Evolutionary conservation across 2,329 filamentous ascomycete genomes (phyloP), one percentile per base, ranked within the genome.

Genomic region (Colletotrichum sp.): DNA sequence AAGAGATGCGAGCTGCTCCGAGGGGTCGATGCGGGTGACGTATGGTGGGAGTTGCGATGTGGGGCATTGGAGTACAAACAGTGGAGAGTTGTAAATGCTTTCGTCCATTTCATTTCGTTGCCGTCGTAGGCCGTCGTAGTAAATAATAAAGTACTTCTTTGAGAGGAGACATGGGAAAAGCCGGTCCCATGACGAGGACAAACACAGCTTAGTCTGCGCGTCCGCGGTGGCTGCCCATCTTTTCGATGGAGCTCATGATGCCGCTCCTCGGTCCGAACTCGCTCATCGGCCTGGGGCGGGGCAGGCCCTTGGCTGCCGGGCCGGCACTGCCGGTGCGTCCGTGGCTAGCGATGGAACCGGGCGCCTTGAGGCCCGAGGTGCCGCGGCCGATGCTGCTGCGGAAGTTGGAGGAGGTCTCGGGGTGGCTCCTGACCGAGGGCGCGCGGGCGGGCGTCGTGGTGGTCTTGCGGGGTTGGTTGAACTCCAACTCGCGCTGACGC

Each of bases 191-290:
- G 32, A n/a, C 36, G 21, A 24, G 26, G 36, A n/a, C 34, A 26
- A 21, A 32, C 62, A 2, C 44, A 30, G 28, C n/a, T 62, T 64
- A 78, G 18, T 83, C 81, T 32, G 78, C 86, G 57, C 88, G 85
- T 10, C 88, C 86, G 16, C 89, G 84, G 79, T 92, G 88, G 80
- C 89, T 93, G 12, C 95, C 95, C 95, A 98, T 98, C 85, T 93
- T 92, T 88, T 98, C 95, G 83, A 98, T 97, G 21, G 94, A 95
- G 80, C 90, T 94, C 93, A 98, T 93, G 81, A 97, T 94, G 72
- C 94, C 92, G 81, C 94, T 95, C 80, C 95, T 85, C 78, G 83
- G 81, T 10, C 86, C 86, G 77, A 86, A 79, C 44, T 87, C 87
- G 78, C 87, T 89, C 76, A 88, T 88, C 16, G 89, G 90, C 77